Base-by-base conservation (phyloP, 345 rosid genomes). In the Combretum micranthum region DNA sequence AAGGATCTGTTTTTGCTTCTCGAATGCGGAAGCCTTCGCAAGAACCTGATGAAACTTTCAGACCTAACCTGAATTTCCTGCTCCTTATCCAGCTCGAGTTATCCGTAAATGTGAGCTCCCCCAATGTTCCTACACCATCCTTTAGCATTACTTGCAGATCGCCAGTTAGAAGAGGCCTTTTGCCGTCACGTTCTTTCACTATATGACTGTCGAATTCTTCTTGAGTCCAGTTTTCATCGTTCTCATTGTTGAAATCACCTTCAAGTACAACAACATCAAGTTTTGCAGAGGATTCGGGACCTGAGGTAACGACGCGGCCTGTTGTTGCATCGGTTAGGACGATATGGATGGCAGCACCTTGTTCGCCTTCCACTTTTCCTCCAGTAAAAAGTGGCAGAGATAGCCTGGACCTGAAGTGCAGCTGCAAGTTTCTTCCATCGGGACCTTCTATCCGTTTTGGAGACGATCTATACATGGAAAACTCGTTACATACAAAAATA, bases 81-180 rank as follows among this genome's bases (percentile, higher is more conserved):
- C 99, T 85, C 69, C 99, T 85, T 48, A 82, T 89, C 99, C 99
- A 93, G 63, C 97, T 93, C 12, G 99, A 93, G 74, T 93, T 93
- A 51, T 93, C 99, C 0, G 99, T 89, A 67, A 93, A 93, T 32
- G 80, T 75, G 44, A 93, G 86, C 19, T 93, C 99, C 43, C 99
- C 99, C n/a, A 93, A 74, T 13, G 96, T 85, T 58, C 99, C 99
- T 19, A 89, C 80, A 32, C 99, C 99, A 52, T 89, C 96, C 74
- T 87, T 87, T 45, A 93, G 86, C 0, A 73, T 79, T 55, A 90
- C 90, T 44, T 89, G 95, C 69, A 93, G 53, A 52, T 93, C 99
- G 26, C 99, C 99, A 0, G 87, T 82, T 70, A 93, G 75, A 18
- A 93, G 77, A 12, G 99, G 97, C 50, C 97, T 83, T 69, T 90